A percentile compares a stretch with the other conserved stretches of the same genome.
phyloP scores from a whole-genome alignment of 192 early-diverging fungal species.

The Coemansia sp. region DNA sequence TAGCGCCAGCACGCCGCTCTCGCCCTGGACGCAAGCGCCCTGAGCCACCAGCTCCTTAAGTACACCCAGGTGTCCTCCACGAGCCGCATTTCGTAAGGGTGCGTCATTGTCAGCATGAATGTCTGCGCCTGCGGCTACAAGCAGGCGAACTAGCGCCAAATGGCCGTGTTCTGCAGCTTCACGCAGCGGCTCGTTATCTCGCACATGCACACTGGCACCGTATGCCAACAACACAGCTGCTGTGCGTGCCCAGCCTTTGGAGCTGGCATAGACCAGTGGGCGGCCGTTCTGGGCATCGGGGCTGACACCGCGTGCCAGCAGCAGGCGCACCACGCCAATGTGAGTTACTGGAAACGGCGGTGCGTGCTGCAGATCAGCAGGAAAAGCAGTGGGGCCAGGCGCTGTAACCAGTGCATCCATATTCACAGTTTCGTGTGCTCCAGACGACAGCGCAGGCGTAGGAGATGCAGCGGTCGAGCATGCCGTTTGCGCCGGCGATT shows the following conservation, averaged over 20 bases:
- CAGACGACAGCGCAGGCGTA: not conserved
- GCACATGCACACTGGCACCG: slow-evolving; percentile 27
- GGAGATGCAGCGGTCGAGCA: not conserved
- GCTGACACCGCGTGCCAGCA: slow-evolving; percentile 37
- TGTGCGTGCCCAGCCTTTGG: slow-evolving; percentile 22
- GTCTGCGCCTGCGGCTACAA: slow-evolving; percentile 29
- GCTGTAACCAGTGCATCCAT: not conserved
- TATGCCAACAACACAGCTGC: slow-evolving; percentile 26
- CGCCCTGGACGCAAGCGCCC: slow-evolving; percentile 20
- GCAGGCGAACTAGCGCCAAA: slow-evolving; percentile 14
- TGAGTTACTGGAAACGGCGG: slow-evolving; percentile 6
- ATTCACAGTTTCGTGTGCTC: not conserved
- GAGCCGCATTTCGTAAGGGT: slow-evolving; percentile 32
- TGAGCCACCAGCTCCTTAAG: slow-evolving; percentile 20
- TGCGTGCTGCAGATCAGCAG: too few species aligned
- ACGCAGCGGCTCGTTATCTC: slow-evolving; percentile 30
- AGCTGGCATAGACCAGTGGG: slow-evolving; percentile 28
- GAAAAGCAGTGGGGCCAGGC: too few species aligned
- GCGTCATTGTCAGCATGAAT: slow-evolving; percentile 16
- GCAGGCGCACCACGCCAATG: slow-evolving; percentile 27
- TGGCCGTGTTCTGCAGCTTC: slow-evolving; percentile 33
- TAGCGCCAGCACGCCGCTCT: slow-evolving; percentile 26
- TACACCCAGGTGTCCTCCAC: slow-evolving; percentile 22
- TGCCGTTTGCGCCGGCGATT: not conserved
- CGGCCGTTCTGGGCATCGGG: slow-evolving; percentile 29